Evolutionary conservation across 2,329 filamentous ascomycete genomes (phyloP).

Genomic region (Trichoderma sp.): DNA sequence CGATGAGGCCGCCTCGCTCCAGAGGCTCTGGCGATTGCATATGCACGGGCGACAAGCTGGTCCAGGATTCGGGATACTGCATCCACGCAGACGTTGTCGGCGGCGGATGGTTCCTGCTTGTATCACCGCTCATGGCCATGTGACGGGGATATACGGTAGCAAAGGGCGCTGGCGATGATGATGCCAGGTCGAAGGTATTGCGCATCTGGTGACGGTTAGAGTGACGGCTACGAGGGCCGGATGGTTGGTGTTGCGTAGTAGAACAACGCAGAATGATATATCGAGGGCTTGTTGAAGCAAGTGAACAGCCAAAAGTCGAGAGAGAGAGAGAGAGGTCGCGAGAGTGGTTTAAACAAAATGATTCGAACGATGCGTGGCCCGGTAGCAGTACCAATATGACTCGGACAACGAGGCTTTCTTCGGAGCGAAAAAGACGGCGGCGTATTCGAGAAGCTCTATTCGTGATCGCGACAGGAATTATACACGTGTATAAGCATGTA

Average conservation of each 20-base stretch:
- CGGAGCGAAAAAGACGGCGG: not conserved
- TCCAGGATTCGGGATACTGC: not conserved
- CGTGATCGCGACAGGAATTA: not conserved
- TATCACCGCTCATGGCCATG: slow-evolving; percentile 37
- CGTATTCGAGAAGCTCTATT: not conserved
- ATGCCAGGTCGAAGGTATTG: not conserved
- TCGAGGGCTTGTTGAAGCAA: not conserved
- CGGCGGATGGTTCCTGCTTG: slow-evolving; percentile 27
- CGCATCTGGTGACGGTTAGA: not conserved
- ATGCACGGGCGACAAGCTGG: not conserved
- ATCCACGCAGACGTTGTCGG: slow-evolving; percentile 27
- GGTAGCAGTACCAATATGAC: not conserved
- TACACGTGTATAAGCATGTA: not conserved
- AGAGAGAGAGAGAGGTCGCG: not conserved
- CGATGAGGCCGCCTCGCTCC: not conserved
- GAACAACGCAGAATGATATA: not conserved
- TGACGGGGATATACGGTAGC: slow-evolving; percentile 27
- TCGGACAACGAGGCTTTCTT: not conserved
- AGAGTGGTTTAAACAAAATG: not conserved
- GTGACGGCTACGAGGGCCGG: not conserved
- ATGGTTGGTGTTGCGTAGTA: not conserved
- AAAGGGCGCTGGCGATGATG: not conserved
- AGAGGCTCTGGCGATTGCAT: not conserved
- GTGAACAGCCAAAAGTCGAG: not conserved
- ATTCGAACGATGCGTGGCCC: not conserved